phyloP scores from a whole-genome alignment of 495 filamentous ascomycete genomes.

The Glutinoglossum americanum region DNA sequence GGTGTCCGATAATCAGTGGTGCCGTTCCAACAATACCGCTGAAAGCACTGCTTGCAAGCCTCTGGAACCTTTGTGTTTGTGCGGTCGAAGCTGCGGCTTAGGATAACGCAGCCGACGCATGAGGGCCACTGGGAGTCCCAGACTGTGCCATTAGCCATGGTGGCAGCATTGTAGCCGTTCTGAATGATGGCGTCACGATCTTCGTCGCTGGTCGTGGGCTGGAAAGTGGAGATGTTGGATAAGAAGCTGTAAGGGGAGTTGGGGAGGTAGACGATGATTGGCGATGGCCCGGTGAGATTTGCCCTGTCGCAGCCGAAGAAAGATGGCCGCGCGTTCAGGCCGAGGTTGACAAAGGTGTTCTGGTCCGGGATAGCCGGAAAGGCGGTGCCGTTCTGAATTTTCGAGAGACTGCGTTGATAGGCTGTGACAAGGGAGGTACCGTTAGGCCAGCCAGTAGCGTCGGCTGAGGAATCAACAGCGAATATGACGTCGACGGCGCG shows the following conservation, averaged over 20 bases:
- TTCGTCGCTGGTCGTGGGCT: constrained; percentile 32
- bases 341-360: constrained; percentile 72
- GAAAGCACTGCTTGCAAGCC: constrained; percentile 54
- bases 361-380: constrained; percentile 8
- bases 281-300: constrained; percentile 39
- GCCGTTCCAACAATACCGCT: constrained; percentile 76
- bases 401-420: constrained; percentile 47
- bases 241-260: constrained; percentile 56
- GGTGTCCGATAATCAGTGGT: constrained; percentile 23
- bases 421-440: constrained; percentile 66
- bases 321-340: constrained; percentile 64
- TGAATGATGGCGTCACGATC: constrained; percentile 55
- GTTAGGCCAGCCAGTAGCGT: constrained; percentile 72
- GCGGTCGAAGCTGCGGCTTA: constrained; percentile 49
- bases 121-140: constrained; percentile 37
- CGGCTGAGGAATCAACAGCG: constrained; percentile 69
- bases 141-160: constrained; percentile 54
- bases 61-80: constrained; percentile 40
- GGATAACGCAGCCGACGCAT: constrained; percentile 76
- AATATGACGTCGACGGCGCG: constrained; percentile 81
- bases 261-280: constrained; percentile 76
- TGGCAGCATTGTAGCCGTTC: constrained; percentile 52
- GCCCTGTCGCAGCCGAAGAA: constrained; percentile 77
- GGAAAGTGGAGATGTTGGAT: constrained; percentile 58
- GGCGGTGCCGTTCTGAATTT: constrained; percentile 4